A percentile compares a stretch with the other conserved stretches of the same genome.
Evolutionary conservation across 306 rosid species (phyloP).

Genomic region (Vicia faba): DNA sequence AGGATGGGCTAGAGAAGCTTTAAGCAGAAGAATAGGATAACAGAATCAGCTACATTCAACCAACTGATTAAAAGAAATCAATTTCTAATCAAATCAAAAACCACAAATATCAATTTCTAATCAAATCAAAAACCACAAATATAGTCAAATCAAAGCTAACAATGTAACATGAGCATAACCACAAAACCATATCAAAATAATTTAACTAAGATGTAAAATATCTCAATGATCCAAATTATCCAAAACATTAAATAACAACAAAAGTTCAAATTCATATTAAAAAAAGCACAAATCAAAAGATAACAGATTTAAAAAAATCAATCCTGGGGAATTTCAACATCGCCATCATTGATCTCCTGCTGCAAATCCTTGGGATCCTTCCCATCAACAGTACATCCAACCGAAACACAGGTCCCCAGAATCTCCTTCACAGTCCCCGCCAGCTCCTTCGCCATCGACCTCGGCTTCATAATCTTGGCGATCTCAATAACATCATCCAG

Average conservation of each 20-base stretch:
- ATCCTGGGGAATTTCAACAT: constrained; percentile 78
- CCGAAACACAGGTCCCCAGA: constrained; percentile 83
- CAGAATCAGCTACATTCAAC: too few relatives aligned
- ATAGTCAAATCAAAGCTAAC: too few relatives aligned
- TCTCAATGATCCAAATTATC: constrained; percentile 47
- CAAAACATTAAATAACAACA: constrained; percentile 35
- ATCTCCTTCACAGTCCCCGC: constrained; percentile 78
- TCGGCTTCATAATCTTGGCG: constrained; percentile 67
- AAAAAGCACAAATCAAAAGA: constrained; percentile 20
- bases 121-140: too few relatives aligned
- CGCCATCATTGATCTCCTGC: constrained; percentile 78
- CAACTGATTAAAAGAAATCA: too few relatives aligned
- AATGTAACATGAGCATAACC: too few relatives aligned
- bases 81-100: too few relatives aligned
- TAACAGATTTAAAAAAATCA: constrained; percentile 38
- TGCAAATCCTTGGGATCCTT: constrained; percentile 89
- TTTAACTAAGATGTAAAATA: constrained; percentile 24
- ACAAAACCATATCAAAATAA: too few relatives aligned
- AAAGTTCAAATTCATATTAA: constrained; percentile 45
- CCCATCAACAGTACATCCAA: constrained; percentile 87
- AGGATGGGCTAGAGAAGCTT: too few relatives aligned
- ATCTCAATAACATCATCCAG: constrained; percentile 94
- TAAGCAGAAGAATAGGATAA: too few relatives aligned
- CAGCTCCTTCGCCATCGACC: constrained; percentile 91
- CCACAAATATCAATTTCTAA: too few relatives aligned